phyloP scores from a whole-genome alignment of 495 filamentous ascomycete genomes.

The Thermothielavioides terrestris region DNA sequence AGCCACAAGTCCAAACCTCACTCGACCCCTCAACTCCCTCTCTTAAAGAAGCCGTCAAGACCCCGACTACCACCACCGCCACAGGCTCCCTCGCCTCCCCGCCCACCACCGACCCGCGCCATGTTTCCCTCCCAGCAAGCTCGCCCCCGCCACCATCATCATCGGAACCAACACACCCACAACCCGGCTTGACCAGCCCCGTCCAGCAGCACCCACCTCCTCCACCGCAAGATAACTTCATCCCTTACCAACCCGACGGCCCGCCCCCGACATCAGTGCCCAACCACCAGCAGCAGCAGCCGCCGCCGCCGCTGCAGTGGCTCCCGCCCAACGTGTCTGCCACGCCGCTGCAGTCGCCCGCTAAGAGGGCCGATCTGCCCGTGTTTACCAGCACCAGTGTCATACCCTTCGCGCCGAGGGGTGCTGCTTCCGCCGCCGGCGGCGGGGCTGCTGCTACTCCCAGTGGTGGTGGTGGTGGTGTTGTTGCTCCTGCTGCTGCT shows the following conservation, averaged over 20 bases:
- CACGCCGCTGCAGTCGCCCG: conserved; percentile 15
- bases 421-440: not conserved
- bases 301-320: conserved; percentile 28
- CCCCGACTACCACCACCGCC: not conserved
- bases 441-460: too few species aligned
- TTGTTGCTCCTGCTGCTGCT: not conserved
- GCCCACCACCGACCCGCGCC: conserved; percentile 2
- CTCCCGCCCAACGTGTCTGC: conserved; percentile 27
- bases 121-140: conserved; percentile 10
- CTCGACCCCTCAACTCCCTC: conserved; percentile 4
- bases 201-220: not conserved
- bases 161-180: not conserved
- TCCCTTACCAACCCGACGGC: conserved; percentile 34
- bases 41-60: not conserved
- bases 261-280: conserved; percentile 18
- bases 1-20: not conserved
- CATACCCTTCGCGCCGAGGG: conserved; percentile 14
- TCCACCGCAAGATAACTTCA: conserved; percentile 16
- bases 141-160: conserved; percentile 9
- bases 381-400: conserved; percentile 27
- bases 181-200: conserved; percentile 3
- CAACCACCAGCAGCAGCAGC: conserved; percentile 14
- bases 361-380: conserved; percentile 22
- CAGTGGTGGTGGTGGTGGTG: too few species aligned
- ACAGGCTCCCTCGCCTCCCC: not conserved